phyloP scores from a whole-genome alignment of 805 yeast species.

The Zygotorulaspora sp. region DNA sequence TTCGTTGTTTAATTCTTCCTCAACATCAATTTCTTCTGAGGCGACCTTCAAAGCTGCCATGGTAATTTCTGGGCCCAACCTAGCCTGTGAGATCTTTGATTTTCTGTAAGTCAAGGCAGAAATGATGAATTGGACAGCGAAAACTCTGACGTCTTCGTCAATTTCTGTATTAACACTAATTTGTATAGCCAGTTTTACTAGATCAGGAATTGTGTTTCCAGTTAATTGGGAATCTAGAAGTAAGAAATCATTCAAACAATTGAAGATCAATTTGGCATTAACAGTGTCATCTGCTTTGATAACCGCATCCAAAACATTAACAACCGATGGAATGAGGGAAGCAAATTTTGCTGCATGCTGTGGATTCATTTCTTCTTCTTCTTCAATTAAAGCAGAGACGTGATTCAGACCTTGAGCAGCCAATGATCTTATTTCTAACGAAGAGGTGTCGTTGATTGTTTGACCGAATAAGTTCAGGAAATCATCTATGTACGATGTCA shows the following conservation, averaged over 20 bases:
- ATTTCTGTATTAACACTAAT: conserved; percentile 60
- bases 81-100: conserved; percentile 70
- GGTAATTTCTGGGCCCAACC: conserved; percentile 78
- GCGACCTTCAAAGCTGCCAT: conserved; percentile 70
- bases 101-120: conserved; percentile 77
- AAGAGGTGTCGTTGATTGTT: conserved; percentile 59
- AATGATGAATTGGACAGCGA: conserved; percentile 78
- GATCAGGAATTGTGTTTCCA: conserved; percentile 65
- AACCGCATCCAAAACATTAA: conserved; percentile 72
- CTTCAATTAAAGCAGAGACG: conserved; percentile 64
- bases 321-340: conserved; percentile 70
- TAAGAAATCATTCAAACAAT: conserved; percentile 75
- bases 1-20: conserved; percentile 67
- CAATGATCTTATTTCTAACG: conserved; percentile 73
- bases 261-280: conserved; percentile 70
- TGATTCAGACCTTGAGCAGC: conserved; percentile 72
- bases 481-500: conserved; percentile 56
- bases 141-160: conserved; percentile 78
- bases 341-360: conserved; percentile 51
- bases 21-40: conserved; percentile 76
- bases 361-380: conserved; percentile 46
- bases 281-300: conserved; percentile 67
- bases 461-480: conserved; percentile 66
- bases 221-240: conserved; percentile 71
- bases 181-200: conserved; percentile 70